These are phyloP conservation scores for Penicillium sumatraense DNA, from an alignment of 2,329 filamentous ascomycete genomes.

Conservation along the genomic window DNA sequence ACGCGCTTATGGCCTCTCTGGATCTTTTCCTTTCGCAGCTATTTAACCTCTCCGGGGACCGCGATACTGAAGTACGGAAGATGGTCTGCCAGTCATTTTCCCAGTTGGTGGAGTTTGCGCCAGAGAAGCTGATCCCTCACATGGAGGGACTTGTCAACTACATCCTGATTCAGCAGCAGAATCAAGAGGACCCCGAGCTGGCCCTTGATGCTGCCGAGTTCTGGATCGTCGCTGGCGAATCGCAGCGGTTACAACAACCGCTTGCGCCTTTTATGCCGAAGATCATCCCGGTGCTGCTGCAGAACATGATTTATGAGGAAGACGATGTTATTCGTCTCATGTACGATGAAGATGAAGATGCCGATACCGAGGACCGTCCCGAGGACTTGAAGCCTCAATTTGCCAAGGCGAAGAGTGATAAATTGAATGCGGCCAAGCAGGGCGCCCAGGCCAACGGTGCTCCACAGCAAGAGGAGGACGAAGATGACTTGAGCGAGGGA, in stretches of 20 bases:
- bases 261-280: constrained; percentile 78
- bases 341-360: constrained; percentile 83
- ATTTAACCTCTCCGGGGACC: constrained; percentile 78
- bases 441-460: constrained; percentile 46
- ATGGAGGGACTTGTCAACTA: constrained; percentile 89
- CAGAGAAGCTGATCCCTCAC: constrained; percentile 88
- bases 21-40: constrained; percentile 82
- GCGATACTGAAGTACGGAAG: constrained; percentile 79
- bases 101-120: constrained; percentile 84
- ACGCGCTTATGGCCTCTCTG: constrained; percentile 78
- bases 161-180: constrained; percentile 86
- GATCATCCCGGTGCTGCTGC: constrained; percentile 86
- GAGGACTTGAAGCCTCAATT: constrained; percentile 94
- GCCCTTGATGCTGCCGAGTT: constrained; percentile 96
- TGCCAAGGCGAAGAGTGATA: constrained; percentile 70
- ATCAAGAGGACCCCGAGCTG: constrained; percentile 79
- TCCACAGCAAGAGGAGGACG: constrained; percentile 57
- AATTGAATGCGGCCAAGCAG: constrained; percentile 59
- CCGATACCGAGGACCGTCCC: constrained; percentile 84
- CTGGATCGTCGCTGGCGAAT: constrained; percentile 92
- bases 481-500: constrained; percentile 83
- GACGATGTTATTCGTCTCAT: constrained; percentile 88
- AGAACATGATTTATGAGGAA: constrained; percentile 95
- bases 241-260: constrained; percentile 75
- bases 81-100: constrained; percentile 95